Conservation (phyloP, 805 yeast species). For the Kuraishia piskuri region DNA sequence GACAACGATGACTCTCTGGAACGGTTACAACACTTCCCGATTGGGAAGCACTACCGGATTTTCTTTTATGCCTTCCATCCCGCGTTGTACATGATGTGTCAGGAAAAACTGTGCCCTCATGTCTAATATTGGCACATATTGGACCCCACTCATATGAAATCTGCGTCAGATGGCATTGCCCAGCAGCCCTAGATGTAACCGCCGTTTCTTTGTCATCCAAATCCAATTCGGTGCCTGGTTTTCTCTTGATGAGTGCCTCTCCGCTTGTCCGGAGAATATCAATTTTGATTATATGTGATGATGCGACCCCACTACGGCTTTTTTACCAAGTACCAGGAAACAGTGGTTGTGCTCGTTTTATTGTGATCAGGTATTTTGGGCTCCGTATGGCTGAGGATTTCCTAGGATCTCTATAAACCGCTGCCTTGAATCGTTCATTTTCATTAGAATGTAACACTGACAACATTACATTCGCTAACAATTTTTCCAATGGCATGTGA, state of each 20-base stretch:
- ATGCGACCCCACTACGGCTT: no score
- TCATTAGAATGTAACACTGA: no score
- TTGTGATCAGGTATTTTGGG: no score
- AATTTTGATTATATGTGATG: no score
- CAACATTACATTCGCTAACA: no score
- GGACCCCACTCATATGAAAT: background rate
- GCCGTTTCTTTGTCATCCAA: background rate
- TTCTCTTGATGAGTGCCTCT: slow-evolving; percentile 3
- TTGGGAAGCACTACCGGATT: background rate
- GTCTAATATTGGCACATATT: background rate
- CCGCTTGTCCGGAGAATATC: background rate
- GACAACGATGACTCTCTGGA: background rate
- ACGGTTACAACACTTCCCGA: background rate
- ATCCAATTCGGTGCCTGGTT: background rate
- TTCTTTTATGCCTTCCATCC: background rate
- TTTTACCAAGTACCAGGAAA: no score
- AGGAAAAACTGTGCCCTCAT: background rate
- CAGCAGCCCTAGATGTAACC: background rate
- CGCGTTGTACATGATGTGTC: background rate
- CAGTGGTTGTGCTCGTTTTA: no score
- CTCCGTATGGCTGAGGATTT: no score
- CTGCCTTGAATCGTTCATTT: no score
- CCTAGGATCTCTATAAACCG: no score
- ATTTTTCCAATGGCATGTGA: no score
- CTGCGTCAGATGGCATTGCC: background rate